Base-by-base conservation (phyloP, 176 grass and related monocot genomes). In the Ampelocalamus luodianensis region DNA sequence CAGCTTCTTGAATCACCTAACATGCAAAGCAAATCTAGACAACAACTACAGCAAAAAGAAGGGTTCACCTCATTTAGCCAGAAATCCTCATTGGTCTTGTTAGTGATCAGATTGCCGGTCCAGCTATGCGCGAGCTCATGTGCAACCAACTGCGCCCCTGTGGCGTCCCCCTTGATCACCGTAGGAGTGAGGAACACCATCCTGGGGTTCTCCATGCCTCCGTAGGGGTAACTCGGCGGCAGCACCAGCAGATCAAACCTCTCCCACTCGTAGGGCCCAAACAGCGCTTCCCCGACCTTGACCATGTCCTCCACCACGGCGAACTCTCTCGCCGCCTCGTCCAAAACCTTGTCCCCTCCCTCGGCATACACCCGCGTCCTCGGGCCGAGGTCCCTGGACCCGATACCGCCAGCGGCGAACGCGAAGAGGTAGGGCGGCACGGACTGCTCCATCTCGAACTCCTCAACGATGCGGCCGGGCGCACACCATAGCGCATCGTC, bases 11-110 rank as follows among this genome's bases (percentile, higher is more conserved):
- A 71, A 71, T 18, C 37, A 56, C 14, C 34, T 26, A 24, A 42
- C 13, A 24, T 79, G 45, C 39, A 37, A 61, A 62, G 43, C 27
- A 72, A 40, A 78, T 18, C 26, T 65, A 12, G 26, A 58, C 53
- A 27, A 72, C 16, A 82, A 10, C 10, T 38, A 84, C 3, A 55
- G 18, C 10, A 81, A 20, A 1, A 39, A 16, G 10, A 74, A 61
- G n/a, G 10, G 42, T 45, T 85, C 62, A 94, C 94, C 91, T 98
- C 93, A 49, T 98, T 98, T 17, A 98, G 91, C 96, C 96, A 98
- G 86, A 95, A 98, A 51, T 98, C 93, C 71, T 95, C 91, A 24
- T 98, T 95, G 38, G 96, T 98, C 81, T 95, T 98, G 88, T 98
- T 98, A 66, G 93, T 95, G 29, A 98, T 98, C 7, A 98, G 74